Percentiles rank a stretch among this genome's conserved stretches.
phyloP scores from a whole-genome alignment of 371 early-diverging fungal genomes.

The Vittaforma corneae region DNA sequence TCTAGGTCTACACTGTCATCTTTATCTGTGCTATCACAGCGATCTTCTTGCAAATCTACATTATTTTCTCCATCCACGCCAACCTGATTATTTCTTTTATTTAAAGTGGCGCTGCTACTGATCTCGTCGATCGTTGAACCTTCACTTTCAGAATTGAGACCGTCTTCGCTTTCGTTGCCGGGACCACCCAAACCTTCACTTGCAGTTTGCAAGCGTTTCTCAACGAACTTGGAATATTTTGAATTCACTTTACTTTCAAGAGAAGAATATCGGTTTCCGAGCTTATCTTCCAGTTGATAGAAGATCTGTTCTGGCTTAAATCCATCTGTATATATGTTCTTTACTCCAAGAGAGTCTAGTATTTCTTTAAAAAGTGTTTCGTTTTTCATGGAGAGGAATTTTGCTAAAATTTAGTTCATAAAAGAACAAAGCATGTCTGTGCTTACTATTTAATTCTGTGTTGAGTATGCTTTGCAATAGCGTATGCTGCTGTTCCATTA shows the following conservation, averaged over 20 bases:
- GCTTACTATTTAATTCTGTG: too few species aligned
- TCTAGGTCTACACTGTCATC: too few species aligned
- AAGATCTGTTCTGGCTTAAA: slow-evolving; percentile 1
- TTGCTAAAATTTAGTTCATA: too few species aligned
- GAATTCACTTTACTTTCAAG: neutral
- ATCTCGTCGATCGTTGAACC: neutral
- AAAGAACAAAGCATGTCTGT: too few species aligned
- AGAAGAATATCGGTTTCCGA: neutral
- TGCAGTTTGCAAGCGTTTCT: neutral
- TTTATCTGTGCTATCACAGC: too few species aligned
- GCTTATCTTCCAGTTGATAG: neutral
- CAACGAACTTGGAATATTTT: neutral
- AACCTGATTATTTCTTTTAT: too few species aligned
- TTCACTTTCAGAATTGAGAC: neutral
- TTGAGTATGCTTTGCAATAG: too few species aligned
- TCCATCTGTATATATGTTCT: neutral
- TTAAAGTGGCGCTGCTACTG: too few species aligned
- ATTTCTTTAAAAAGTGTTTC: neutral
- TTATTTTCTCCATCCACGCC: too few species aligned
- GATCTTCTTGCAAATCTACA: too few species aligned
- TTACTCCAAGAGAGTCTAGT: neutral
- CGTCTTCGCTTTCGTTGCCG: neutral
- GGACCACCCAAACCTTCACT: neutral
- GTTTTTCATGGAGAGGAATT: too few species aligned
- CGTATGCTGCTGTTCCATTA: too few species aligned